Percentiles rank a stretch among this genome's conserved stretches.
Conservation (phyloP, 805 yeast genomes). For the Yamadazyma phyllophila region DNA sequence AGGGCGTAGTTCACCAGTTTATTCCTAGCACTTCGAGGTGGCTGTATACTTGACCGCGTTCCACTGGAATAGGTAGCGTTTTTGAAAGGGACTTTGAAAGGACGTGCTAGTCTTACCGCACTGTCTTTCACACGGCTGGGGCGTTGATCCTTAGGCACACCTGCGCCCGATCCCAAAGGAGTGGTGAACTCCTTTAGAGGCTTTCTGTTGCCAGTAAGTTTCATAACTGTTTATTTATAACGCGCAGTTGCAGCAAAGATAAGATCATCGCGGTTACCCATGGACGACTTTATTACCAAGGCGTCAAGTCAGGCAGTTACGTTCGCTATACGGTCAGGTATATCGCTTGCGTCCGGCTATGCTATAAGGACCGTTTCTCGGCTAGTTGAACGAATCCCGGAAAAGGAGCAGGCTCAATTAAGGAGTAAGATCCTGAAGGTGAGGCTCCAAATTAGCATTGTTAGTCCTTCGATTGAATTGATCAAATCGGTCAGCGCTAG, state of each 20-base stretch:
- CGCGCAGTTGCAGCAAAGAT: background rate
- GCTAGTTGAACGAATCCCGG: constrained; percentile 55
- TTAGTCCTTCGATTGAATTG: constrained; percentile 66
- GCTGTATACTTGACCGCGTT: constrained; percentile 7
- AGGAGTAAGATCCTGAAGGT: constrained; percentile 43
- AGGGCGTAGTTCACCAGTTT: constrained; percentile 34
- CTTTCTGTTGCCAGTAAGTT: constrained; percentile 21
- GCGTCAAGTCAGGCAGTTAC: constrained; percentile 81
- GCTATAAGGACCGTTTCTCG: constrained; percentile 63
- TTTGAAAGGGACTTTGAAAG: constrained; percentile 66
- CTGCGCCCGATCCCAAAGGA: constrained; percentile 67
- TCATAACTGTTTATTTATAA: background rate
- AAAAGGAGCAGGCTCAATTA: constrained; percentile 47
- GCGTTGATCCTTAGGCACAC: constrained; percentile 54
- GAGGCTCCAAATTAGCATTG: constrained; percentile 56
- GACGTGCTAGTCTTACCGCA: constrained; percentile 52
- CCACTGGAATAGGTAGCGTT: constrained; percentile 10
- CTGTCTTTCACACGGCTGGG: constrained; percentile 56
- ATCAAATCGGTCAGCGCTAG: constrained; percentile 60
- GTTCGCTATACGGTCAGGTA: constrained; percentile 74
- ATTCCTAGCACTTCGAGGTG: constrained; percentile 26
- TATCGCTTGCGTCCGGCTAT: constrained; percentile 70
- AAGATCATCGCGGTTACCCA: constrained; percentile 9
- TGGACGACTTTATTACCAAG: constrained; percentile 45
- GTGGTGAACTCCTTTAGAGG: constrained; percentile 41